Percentiles rank a stretch among this genome's conserved stretches.
Evolutionary conservation across 768 basidiomycete species (phyloP).

Genomic region (Hericium erinaceus): DNA sequence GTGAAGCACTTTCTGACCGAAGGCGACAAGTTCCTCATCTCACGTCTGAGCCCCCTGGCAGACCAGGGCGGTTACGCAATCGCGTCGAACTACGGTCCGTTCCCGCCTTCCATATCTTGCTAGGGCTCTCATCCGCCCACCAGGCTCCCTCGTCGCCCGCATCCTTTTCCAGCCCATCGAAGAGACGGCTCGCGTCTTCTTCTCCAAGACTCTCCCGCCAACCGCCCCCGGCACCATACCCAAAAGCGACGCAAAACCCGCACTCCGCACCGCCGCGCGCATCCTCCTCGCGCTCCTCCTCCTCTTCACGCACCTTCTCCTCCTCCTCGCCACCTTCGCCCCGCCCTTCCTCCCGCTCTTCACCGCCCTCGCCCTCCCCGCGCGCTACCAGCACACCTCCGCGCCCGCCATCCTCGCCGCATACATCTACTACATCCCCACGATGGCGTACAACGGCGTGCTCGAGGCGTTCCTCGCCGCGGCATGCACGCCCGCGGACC

Average conservation of each 20-base stretch:
- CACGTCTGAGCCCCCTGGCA: slow-evolving; percentile 69
- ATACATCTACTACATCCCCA: slow-evolving; percentile 86
- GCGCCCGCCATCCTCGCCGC: slow-evolving; percentile 69
- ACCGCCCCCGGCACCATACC: background rate
- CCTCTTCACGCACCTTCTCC: slow-evolving; percentile 59
- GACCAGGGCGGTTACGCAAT: slow-evolving; percentile 95
- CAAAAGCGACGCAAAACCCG: background rate
- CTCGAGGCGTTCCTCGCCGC: slow-evolving; percentile 87
- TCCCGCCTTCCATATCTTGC: background rate
- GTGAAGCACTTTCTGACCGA: slow-evolving; percentile 95
- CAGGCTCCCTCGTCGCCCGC: slow-evolving; percentile 87
- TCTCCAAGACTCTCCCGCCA: slow-evolving; percentile 53
- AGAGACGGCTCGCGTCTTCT: slow-evolving; percentile 84
- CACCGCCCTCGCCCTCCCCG: slow-evolving; percentile 62
- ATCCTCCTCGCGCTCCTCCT: slow-evolving; percentile 42
- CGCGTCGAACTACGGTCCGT: slow-evolving; percentile 87
- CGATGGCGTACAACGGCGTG: slow-evolving; percentile 83
- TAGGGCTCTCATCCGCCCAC: background rate
- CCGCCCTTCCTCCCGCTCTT: slow-evolving; percentile 66
- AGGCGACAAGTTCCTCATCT: slow-evolving; percentile 86
- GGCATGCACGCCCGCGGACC: slow-evolving; percentile 55
- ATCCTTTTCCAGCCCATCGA: slow-evolving; percentile 94
- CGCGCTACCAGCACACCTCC: slow-evolving; percentile 61
- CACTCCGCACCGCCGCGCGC: slow-evolving; percentile 30
- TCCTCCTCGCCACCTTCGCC: slow-evolving; percentile 68